phyloP scores from a whole-genome alignment of 768 basidiomycete genomes.

The Boletus vermiculosoides region DNA sequence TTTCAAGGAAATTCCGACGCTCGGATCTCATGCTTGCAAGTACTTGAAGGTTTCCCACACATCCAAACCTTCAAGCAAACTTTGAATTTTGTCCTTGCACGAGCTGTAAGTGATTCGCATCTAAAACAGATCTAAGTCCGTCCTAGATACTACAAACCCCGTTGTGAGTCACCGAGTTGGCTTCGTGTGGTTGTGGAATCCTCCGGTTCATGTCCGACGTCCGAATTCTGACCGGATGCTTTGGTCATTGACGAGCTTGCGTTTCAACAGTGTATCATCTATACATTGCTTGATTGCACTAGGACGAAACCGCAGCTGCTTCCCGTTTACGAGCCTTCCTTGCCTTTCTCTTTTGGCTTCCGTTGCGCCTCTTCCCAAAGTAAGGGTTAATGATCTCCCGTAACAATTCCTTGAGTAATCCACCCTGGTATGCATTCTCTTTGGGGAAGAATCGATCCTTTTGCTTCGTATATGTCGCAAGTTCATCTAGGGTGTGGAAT shows the following conservation, averaged over 20 bases:
- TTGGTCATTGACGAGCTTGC: not conserved
- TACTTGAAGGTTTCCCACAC: too few relatives aligned
- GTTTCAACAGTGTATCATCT: constrained; percentile 1
- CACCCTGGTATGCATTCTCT: constrained; percentile 26
- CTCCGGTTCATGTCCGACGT: not conserved
- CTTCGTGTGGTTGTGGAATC: not conserved
- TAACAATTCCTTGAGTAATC: constrained; percentile 30
- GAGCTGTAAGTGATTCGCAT: too few relatives aligned
- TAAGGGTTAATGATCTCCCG: constrained; percentile 25
- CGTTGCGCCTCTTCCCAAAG: constrained; percentile 16
- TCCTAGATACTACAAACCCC: too few relatives aligned
- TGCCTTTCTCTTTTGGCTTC: constrained; percentile 18
- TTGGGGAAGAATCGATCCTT: constrained; percentile 28
- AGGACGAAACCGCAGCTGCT: not conserved
- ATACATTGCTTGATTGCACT: constrained; percentile 2
- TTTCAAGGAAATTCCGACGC: too few relatives aligned
- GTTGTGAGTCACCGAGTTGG: not conserved
- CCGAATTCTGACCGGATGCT: not conserved
- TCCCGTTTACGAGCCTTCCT: constrained; percentile 17
- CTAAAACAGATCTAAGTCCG: too few relatives aligned
- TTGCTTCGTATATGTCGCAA: constrained; percentile 23
- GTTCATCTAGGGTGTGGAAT: constrained; percentile 22
- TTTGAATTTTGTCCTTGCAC: too few relatives aligned
- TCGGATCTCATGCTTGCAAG: too few relatives aligned
- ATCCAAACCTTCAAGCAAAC: too few relatives aligned